These are phyloP conservation scores for Kwoniella europaea DNA, from an alignment of 768 basidiomycete genomes.

Conservation along the genomic window DNA sequence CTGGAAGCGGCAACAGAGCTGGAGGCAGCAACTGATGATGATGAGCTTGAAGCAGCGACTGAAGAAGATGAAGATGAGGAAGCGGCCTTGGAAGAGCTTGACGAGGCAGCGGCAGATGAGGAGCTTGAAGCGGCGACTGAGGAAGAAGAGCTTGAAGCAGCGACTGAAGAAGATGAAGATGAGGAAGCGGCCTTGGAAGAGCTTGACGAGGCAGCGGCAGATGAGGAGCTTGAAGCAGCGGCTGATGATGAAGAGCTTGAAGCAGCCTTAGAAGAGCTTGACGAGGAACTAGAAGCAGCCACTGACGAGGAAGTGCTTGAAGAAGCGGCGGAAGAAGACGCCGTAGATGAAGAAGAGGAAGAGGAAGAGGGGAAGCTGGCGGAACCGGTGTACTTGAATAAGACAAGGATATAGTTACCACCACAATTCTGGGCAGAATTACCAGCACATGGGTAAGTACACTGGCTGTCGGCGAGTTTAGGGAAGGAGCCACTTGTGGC, in stretches of 20 bases:
- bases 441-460: conserved; percentile 14
- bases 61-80: conserved; percentile 17
- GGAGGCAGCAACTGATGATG: conserved; percentile 9
- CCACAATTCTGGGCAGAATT: conserved; percentile 18
- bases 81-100: conserved; percentile 14
- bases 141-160: conserved; percentile 16
- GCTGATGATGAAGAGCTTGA: conserved; percentile 10
- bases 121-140: conserved; percentile 10
- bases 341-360: neutral
- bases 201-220: conserved; percentile 4
- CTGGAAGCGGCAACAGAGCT: conserved; percentile 2
- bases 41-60: conserved; percentile 4
- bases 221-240: conserved; percentile 1
- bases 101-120: conserved; percentile 8
- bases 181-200: conserved; percentile 15
- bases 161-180: conserved; percentile 11
- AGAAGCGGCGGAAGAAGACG: conserved; percentile 13
- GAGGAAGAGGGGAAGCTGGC: conserved; percentile 5
- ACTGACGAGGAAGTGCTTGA: conserved; percentile 1
- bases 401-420: conserved; percentile 9
- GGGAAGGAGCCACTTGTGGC: neutral
- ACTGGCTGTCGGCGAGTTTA: neutral
- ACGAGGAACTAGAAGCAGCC: conserved; percentile 8
- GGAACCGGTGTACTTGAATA: conserved; percentile 11
- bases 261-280: conserved; percentile 6